Conservation (phyloP, 2,329 filamentous ascomycete species). For the Fusarium fujikuroi region DNA sequence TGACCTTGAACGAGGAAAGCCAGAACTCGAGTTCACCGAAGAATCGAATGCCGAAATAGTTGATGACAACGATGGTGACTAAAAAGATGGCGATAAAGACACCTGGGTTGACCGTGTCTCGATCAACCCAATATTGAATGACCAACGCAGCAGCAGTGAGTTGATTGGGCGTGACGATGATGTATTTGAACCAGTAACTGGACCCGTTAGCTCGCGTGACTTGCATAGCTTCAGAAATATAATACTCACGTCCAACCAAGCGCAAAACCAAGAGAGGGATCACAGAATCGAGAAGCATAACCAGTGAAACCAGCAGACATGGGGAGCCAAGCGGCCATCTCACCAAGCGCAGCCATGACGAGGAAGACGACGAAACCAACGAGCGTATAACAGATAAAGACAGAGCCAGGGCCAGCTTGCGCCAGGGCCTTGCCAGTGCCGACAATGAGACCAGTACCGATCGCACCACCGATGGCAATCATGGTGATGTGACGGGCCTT, state of each 20-base stretch:
- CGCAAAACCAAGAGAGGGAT: constrained; percentile 83
- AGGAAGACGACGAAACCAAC: constrained; percentile 80
- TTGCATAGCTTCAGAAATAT: background rate
- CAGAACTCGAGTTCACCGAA: constrained; percentile 75
- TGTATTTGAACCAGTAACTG: constrained; percentile 78
- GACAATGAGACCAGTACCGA: constrained; percentile 79
- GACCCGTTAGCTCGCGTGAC: constrained; percentile 14
- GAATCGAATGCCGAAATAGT: constrained; percentile 75
- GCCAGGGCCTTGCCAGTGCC: constrained; percentile 68
- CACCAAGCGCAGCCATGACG: constrained; percentile 83
- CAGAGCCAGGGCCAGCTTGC: constrained; percentile 69
- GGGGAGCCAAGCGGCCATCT: constrained; percentile 87
- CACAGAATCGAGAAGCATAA: constrained; percentile 82
- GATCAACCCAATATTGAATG: constrained; percentile 78
- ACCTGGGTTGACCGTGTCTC: constrained; percentile 76
- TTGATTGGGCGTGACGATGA: constrained; percentile 87
- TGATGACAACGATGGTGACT: constrained; percentile 70
- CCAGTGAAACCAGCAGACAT: constrained; percentile 82
- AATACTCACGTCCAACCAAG: constrained; percentile 74
- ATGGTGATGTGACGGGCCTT: constrained; percentile 67
- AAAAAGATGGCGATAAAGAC: constrained; percentile 82
- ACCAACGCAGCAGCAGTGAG: constrained; percentile 83
- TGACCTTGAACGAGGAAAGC: constrained; percentile 73
- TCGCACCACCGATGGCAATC: constrained; percentile 78
- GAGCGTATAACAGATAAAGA: constrained; percentile 77